A percentile compares a stretch with the other conserved stretches of the same genome.
These are phyloP conservation scores for Boehmeria nivea DNA, from an alignment of 306 rosid genomes.

Conservation along the genomic window DNA sequence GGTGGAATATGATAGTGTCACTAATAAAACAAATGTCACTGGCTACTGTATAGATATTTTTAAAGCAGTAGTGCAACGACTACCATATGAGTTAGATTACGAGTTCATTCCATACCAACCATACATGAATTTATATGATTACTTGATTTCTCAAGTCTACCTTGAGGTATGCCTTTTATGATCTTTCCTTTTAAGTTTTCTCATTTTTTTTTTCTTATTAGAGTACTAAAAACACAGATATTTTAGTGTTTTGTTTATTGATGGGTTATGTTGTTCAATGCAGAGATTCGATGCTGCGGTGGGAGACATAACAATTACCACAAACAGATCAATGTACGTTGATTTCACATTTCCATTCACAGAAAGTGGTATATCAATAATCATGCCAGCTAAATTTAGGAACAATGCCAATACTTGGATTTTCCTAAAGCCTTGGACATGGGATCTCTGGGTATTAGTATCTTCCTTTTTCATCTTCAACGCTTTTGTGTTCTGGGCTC, in stretches of 20 bases:
- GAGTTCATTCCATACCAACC: constrained; percentile 21
- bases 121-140: constrained; percentile 16
- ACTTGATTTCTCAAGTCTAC: constrained; percentile 28
- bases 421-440: constrained; percentile 56
- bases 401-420: constrained; percentile 39
- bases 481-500: constrained; percentile 61
- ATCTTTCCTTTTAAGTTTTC: no score
- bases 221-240: no score
- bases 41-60: constrained; percentile 55
- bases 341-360: constrained; percentile 66
- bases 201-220: no score
- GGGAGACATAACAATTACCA: constrained; percentile 37
- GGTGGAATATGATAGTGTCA: constrained; percentile 1
- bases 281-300: constrained; percentile 45
- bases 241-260: not conserved
- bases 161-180: constrained; percentile 29
- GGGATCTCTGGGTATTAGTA: constrained; percentile 51
- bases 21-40: constrained; percentile 10
- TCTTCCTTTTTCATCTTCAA: constrained; percentile 46
- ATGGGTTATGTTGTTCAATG: not conserved
- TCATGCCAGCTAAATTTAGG: constrained; percentile 38
- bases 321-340: constrained; percentile 39
- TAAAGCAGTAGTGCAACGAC: constrained; percentile 28
- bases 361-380: constrained; percentile 53
- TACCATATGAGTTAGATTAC: constrained; percentile 26